Evolutionary conservation across 2,329 filamentous ascomycete species (phyloP), one percentile per base, ranked within the genome.

Genomic region (Talaromyces atroroseus): DNA sequence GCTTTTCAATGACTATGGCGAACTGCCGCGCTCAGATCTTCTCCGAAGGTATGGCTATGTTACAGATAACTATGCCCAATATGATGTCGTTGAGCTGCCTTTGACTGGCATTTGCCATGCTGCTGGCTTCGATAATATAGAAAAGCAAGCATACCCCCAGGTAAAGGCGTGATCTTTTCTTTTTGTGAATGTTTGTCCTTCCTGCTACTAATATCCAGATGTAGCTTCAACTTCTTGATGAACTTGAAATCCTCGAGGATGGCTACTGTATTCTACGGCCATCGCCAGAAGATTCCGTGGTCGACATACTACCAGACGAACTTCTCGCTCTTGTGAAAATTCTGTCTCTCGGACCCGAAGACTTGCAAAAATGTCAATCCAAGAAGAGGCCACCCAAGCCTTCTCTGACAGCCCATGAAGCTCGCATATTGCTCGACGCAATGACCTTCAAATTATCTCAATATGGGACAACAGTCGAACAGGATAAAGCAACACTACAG

Each of bases 1-100:
- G 70, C 83, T 96, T 18, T 83, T 92, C 67, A 95, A 95, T 69
- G 92, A 95, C 73, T 95, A 95, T 63, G 92, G 92, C 0, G 85
- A 90, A 5, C 82, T 95, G 2, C 88, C 90, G 10, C 88, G 89
- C 58, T 87, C 88, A 1, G 91, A 96, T 66, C 77, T 96, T 7
- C 79, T 96, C 11, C 80, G 92, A 36, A 81, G 91, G 14, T 95
- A 96, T 64, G 92, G 92, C 18, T 96, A 95, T 65, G 84, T 91
- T n/a, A 92, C 90, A 0, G 74, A 82, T 26, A 86, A 86, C 61
- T 92, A 96, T 64, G 76, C 84, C 10, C 79, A 85, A 42, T 90
- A 91, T 69, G 90, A 96, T 63, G 89, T 95, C 1, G 87, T 89
- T 1, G 92, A 96, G 68, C 73, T 96, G 34, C 78, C 87, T 0